A percentile compares a stretch with the other conserved stretches of the same genome.
These are phyloP conservation scores for Termitomyces sp. DNA, from an alignment of 768 basidiomycete genomes.

Conservation along the genomic window DNA sequence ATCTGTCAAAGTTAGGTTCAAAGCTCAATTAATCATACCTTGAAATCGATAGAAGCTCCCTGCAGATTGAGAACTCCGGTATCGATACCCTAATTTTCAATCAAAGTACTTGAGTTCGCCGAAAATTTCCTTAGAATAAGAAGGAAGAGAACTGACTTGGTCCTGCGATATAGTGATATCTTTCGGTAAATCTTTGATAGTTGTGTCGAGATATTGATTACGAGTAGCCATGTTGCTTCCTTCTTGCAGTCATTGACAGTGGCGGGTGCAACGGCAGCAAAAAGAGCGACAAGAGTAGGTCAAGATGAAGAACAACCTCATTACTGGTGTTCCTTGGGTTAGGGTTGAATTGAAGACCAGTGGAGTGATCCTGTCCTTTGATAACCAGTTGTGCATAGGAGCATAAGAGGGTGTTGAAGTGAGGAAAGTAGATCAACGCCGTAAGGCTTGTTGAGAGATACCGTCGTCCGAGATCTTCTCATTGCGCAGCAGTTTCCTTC, in stretches of 20 bases:
- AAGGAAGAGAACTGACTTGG: constrained; percentile 19
- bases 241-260: constrained; percentile 3
- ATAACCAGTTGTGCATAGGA: not conserved
- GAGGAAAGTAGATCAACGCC: not conserved
- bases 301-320: constrained; percentile 12
- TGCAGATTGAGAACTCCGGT: constrained; percentile 19
- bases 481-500: no score
- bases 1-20: no score
- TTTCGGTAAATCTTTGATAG: constrained; percentile 8
- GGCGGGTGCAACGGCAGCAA: constrained; percentile 6
- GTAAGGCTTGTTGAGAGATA: not conserved
- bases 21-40: constrained; percentile 9
- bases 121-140: not conserved
- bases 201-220: constrained; percentile 6
- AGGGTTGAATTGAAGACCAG: not conserved
- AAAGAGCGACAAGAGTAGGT: constrained; percentile 1
- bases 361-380: not conserved
- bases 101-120: not conserved
- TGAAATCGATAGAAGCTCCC: constrained; percentile 22
- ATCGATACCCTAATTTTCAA: constrained; percentile 22
- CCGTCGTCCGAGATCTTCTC: not conserved
- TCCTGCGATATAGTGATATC: constrained; percentile 21
- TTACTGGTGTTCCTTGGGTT: not conserved
- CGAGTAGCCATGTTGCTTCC: constrained; percentile 2
- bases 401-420: not conserved